Base-by-base conservation (phyloP, 1,139 yeast species). In the Suhomyces choctaworum region DNA sequence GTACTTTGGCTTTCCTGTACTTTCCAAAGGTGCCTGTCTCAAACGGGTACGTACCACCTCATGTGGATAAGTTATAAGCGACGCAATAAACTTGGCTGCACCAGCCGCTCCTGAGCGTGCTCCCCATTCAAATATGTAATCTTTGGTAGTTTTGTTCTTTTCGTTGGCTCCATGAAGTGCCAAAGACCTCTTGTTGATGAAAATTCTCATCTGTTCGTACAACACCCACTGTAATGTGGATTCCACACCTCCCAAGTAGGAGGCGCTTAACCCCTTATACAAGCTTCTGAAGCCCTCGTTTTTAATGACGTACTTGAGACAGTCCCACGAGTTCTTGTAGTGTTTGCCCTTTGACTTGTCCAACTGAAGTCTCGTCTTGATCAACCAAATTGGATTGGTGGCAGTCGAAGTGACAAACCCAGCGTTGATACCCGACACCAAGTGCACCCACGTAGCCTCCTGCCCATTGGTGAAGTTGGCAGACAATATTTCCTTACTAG, bases 371-470 rank as follows among this genome's bases (percentile, higher is more conserved):
- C 99, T 74, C 1, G 99, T 94, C 60, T 94, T 94, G 41, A 94
- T 83, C 46, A 94, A 70, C 99, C 99, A 94, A 38, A 94, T 94
- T n/a, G 99, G 99, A 57, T 94, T 94, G 0, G 99, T 94, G n/a
- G 94, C 96, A 0, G 98, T 92, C 4, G 97, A 84, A 0, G 98
- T 94, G 14, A 85, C 94, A 56, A 92, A 71, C 3, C 99, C 98
- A 0, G 99, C 99, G 50, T 76, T 76, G 1, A 92, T 80, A n/a
- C 97, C 98, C 1, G 97, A 79, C 20, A 80, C 58, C 37, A 94
- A 67, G 62, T 94, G 98, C 23, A 92, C 80, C 80, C 89, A 80
- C 1, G 97, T 80, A 12, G 82, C 81, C 52, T 89, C 96, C 43
- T 81, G 56, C 3, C 92, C 92, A 36, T 81, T 58, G 56, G 83